Percentiles rank a stretch among this genome's conserved stretches.
Conservation (phyloP, 2,329 filamentous ascomycete genomes). For the Talaromyces sp. region DNA sequence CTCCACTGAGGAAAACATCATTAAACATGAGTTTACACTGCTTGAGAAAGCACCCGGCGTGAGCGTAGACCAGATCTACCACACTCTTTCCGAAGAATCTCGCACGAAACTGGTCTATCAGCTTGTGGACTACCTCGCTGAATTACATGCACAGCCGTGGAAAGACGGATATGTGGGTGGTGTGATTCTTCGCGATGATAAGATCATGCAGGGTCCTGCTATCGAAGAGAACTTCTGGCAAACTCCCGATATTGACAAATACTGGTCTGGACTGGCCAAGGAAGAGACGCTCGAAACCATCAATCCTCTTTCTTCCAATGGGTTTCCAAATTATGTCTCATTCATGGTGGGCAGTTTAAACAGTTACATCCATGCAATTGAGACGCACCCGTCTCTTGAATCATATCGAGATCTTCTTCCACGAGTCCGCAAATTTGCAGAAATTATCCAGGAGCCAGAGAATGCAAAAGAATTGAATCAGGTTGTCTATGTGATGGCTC, state of each 20-base stretch:
- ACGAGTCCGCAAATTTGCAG: constrained; percentile 30
- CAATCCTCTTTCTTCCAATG: neutral
- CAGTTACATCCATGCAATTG: constrained; percentile 22
- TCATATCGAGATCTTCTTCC: constrained; percentile 31
- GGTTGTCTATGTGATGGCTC: constrained; percentile 32
- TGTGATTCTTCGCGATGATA: constrained; percentile 11
- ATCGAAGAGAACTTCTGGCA: neutral
- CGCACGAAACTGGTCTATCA: constrained; percentile 31
- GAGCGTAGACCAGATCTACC: constrained; percentile 34
- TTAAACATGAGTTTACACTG: constrained; percentile 39
- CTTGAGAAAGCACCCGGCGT: constrained; percentile 31
- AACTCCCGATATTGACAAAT: neutral
- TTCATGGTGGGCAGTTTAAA: neutral
- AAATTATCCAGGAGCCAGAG: neutral
- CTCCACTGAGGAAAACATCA: constrained; percentile 28
- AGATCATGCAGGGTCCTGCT: neutral
- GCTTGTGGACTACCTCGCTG: constrained; percentile 31
- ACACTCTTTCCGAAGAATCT: constrained; percentile 16
- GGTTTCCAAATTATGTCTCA: neutral
- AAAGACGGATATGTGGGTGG: constrained; percentile 32
- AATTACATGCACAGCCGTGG: constrained; percentile 30
- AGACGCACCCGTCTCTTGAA: constrained; percentile 28
- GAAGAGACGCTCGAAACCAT: neutral
- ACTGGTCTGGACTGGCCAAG: neutral
- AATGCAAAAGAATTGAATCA: constrained; percentile 22